Percentiles rank a stretch among this genome's conserved stretches.
Conservation (phyloP, 805 yeast species). For the Candida palmyrensis region DNA sequence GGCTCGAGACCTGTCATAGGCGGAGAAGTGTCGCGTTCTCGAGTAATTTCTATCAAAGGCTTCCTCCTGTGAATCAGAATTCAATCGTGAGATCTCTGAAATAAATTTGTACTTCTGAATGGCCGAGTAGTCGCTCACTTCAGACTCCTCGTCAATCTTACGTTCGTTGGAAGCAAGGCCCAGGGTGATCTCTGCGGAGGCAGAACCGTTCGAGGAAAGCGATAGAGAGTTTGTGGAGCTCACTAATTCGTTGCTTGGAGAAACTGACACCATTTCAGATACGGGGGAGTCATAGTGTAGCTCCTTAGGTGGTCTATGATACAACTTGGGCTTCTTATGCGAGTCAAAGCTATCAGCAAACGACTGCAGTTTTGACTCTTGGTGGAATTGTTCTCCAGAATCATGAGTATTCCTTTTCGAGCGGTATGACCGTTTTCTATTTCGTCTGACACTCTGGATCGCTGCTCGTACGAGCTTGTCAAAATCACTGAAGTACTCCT, state of each 20-base stretch:
- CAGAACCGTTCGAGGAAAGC: not conserved
- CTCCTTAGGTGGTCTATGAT: too few species aligned
- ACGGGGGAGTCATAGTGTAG: too few species aligned
- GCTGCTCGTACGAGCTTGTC: slow-evolving; percentile 91
- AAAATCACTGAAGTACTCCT: slow-evolving; percentile 60
- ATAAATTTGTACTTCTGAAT: slow-evolving; percentile 15
- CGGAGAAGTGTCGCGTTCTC: slow-evolving; percentile 20
- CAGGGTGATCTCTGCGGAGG: slow-evolving; percentile 1
- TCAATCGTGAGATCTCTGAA: slow-evolving; percentile 30
- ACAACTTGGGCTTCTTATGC: not conserved
- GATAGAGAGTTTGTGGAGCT: slow-evolving; percentile 1
- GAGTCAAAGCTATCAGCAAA: not conserved
- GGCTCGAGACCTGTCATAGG: slow-evolving; percentile 36
- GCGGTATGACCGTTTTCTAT: slow-evolving; percentile 57
- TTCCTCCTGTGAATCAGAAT: slow-evolving; percentile 30
- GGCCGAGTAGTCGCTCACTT: slow-evolving; percentile 1
- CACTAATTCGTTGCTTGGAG: slow-evolving; percentile 3
- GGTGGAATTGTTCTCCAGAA: too few species aligned
- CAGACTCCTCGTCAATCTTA: slow-evolving; percentile 1
- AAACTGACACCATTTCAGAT: not conserved
- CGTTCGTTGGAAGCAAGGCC: too few species aligned
- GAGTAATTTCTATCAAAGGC: slow-evolving; percentile 30
- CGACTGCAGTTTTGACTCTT: too few species aligned
- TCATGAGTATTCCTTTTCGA: not conserved
- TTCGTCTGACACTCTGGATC: slow-evolving; percentile 86